Base-by-base conservation (phyloP, 129 eudicot species). In the Flaveria robusta region DNA sequence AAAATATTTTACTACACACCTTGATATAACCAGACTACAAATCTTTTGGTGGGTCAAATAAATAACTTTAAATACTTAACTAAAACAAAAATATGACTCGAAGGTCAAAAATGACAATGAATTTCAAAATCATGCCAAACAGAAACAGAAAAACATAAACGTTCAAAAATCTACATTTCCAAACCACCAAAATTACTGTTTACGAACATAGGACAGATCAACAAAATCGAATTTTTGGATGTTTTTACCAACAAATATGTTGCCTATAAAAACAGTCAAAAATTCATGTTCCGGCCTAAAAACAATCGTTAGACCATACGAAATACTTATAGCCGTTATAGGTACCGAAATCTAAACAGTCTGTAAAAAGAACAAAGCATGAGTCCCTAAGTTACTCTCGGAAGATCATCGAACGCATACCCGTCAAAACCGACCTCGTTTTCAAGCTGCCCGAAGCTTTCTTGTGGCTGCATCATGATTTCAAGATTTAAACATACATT, bases 341-440 rank as follows among this genome's bases (percentile, higher is more conserved):
- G 39, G 39, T 5, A 26, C 43, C 22, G 0, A 29, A 63, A 63
- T 54, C 51, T 20, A 11, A 73, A 51, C 0, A 69, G 34, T 26
- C 50, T 27, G 9, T 26, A 20, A 76, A 47, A 65, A 49, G 7
- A 51, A 51, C 22, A 12, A 10, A 43, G 47, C 52, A 47, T 51
- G 23, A 51, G 23, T 51, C 39, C 66, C 64, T 75, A 75, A 45
- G 68, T 72, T 81, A 90, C 70, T 74, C 92, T 50, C 8, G 92
- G 89, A 71, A 93, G 89, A 74, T 91, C 89, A 79, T 88, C 97
- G 80, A 87, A 72, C 26, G 84, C 66, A 75, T 85, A 84, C 66
- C 93, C 92, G 34, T 89, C 88, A 77, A 84, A 88, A 56, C 79
- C 85, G 51, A 87, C 84, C 52, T 89, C 93, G 58, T 64, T 84